Percentiles rank a stretch among this genome's conserved stretches.
These are phyloP conservation scores for Pichia thaimueangensis DNA, from an alignment of 805 yeast genomes.

Conservation along the genomic window DNA sequence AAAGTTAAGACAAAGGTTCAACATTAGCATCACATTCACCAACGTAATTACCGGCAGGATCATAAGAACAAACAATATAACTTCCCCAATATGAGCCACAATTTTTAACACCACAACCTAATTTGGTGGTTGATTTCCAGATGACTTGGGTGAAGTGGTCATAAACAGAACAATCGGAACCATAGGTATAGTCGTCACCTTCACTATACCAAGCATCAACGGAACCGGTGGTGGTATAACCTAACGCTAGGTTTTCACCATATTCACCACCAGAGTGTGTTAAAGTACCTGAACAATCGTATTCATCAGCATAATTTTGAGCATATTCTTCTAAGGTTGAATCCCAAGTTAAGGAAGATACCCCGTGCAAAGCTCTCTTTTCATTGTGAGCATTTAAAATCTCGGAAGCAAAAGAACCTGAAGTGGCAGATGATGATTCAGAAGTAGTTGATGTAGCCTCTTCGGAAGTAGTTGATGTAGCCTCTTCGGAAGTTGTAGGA, in stretches of 20 bases:
- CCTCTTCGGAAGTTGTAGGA: conserved; percentile 15
- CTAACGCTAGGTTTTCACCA: conserved; percentile 77
- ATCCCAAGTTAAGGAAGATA: conserved; percentile 51
- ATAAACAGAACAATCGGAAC: conserved; percentile 43
- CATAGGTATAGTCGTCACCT: conserved; percentile 47
- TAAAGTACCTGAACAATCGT: conserved; percentile 54
- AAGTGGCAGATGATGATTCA: conserved; percentile 17
- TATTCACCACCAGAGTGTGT: conserved; percentile 59
- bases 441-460: conserved; percentile 17
- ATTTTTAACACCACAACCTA: conserved; percentile 59
- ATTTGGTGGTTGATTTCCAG: conserved; percentile 53
- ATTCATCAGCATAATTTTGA: conserved; percentile 46
- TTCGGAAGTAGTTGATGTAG: conserved; percentile 16
- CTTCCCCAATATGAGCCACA: conserved; percentile 45
- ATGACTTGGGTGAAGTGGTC: conserved; percentile 72
- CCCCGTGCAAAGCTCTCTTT: conserved; percentile 51
- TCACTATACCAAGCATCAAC: conserved; percentile 75
- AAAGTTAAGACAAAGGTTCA: conserved; percentile 16
- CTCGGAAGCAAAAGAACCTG: conserved; percentile 21
- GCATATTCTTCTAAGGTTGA: conserved; percentile 48
- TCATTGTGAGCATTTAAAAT: conserved; percentile 58
- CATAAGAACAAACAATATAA: conserved; percentile 71
- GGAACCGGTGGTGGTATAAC: conserved; percentile 46
- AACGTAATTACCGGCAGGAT: conserved; percentile 69
- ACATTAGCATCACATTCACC: conserved; percentile 38